These are phyloP conservation scores for Primulina huaijiensis DNA, from an alignment of 257 asterid species.

Conservation along the genomic window DNA sequence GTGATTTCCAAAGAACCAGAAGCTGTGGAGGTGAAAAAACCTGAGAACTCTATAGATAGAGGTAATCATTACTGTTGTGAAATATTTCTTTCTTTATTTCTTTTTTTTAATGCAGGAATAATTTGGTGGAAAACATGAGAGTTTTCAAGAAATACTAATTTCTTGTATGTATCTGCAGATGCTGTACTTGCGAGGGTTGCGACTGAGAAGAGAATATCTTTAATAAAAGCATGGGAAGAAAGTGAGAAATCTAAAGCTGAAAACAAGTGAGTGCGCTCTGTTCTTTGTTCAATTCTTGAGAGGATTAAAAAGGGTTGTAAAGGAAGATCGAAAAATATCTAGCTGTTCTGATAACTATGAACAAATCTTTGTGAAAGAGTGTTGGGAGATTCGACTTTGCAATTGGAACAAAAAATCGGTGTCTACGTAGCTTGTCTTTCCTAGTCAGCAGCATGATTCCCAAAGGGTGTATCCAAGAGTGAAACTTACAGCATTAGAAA, in stretches of 20 bases:
- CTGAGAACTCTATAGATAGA: slow-evolving; percentile 77
- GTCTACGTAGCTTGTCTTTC: background rate
- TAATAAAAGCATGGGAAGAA: slow-evolving; percentile 95
- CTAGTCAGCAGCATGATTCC: background rate
- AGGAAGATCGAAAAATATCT: no score
- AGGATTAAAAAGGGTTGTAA: background rate
- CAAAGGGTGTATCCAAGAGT: no score
- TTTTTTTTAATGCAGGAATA: background rate
- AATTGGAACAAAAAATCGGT: background rate
- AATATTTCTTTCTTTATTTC: background rate
- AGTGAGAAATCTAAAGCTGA: slow-evolving; percentile 86
- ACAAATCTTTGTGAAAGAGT: background rate
- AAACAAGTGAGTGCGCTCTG: slow-evolving; percentile 39
- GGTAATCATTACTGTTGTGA: slow-evolving; percentile 40
- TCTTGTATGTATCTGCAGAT: slow-evolving; percentile 40
- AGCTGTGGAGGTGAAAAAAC: slow-evolving; percentile 62
- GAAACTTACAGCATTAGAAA: no score
- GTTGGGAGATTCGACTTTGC: background rate
- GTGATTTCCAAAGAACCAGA: slow-evolving; percentile 38
- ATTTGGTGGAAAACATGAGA: background rate
- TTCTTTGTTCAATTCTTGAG: background rate
- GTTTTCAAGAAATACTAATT: background rate
- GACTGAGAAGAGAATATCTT: slow-evolving; percentile 74
- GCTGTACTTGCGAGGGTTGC: slow-evolving; percentile 76
- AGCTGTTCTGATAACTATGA: background rate